phyloP scores from a whole-genome alignment of 2,329 filamentous ascomycete genomes.

The Exophiala spinifera region DNA sequence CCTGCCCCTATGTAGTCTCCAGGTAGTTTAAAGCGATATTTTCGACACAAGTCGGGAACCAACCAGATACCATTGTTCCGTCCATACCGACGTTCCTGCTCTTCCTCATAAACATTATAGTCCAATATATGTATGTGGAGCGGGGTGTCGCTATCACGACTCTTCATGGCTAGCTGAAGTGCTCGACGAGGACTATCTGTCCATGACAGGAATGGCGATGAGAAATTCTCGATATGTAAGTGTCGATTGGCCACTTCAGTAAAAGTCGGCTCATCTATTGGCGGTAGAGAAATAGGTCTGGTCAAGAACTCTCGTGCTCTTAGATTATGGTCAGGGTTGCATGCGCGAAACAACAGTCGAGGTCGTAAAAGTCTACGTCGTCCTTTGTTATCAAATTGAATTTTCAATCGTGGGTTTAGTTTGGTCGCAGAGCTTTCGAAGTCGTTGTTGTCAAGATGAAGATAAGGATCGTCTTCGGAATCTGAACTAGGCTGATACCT shows the following conservation, averaged over 20 bases:
- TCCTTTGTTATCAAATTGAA: conserved; percentile 3
- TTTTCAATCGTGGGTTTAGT: conserved; percentile 3
- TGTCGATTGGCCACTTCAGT: too few relatives aligned
- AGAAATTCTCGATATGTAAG: conserved; percentile 4
- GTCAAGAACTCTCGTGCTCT: conserved; percentile 9
- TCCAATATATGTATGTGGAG: conserved; percentile 10
- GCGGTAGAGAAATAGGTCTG: not conserved
- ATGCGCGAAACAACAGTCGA: conserved; percentile 15
- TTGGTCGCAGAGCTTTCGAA: not conserved
- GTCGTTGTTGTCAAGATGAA: not conserved
- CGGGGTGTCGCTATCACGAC: not conserved
- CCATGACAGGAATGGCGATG: conserved; percentile 14
- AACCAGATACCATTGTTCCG: conserved; percentile 5
- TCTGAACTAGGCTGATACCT: not conserved
- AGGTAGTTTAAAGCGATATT: conserved; percentile 10
- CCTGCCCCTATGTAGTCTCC: conserved; percentile 12
- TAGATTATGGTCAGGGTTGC: conserved; percentile 7
- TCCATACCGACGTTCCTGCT: conserved; percentile 4
- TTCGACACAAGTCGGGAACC: conserved; percentile 9
- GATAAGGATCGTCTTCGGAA: not conserved
- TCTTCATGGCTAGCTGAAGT: conserved; percentile 3
- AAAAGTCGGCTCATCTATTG: not conserved
- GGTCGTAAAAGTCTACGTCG: not conserved
- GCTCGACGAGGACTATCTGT: conserved; percentile 9
- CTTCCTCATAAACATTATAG: conserved; percentile 18